These are phyloP conservation scores for Dissophora ornata DNA, from an alignment of 192 early-diverging fungal genomes.

Conservation along the genomic window DNA sequence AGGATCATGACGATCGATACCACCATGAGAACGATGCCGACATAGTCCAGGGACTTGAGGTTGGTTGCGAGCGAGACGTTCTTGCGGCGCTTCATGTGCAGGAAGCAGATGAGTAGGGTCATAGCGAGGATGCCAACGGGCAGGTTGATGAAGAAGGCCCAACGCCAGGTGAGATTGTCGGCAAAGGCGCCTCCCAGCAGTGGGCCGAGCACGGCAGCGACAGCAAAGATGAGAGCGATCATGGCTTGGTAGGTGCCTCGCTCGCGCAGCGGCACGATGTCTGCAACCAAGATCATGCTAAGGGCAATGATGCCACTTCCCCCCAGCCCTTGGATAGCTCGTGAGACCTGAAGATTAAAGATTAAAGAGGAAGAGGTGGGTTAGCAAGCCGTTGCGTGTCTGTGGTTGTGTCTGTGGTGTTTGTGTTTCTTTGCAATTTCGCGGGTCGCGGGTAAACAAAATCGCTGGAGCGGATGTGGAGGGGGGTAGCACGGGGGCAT, in stretches of 20 bases:
- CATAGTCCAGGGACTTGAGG: constrained; percentile 38
- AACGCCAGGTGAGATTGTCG: constrained; percentile 74
- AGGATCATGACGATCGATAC: constrained; percentile 70
- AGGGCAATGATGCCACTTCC: constrained; percentile 67
- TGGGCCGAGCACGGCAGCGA: constrained; percentile 81
- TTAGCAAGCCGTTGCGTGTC: no score
- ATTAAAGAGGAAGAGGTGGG: no score
- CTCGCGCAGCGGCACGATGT: constrained; percentile 66
- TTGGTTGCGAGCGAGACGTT: constrained; percentile 45
- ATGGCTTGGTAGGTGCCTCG: constrained; percentile 84
- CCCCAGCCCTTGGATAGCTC: constrained; percentile 70
- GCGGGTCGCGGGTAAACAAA: no score
- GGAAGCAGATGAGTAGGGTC: constrained; percentile 29
- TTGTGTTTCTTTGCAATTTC: no score
- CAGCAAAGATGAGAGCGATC: constrained; percentile 74
- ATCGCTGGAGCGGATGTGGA: neutral
- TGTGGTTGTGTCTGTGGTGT: no score
- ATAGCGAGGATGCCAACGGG: constrained; percentile 69
- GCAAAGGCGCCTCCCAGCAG: constrained; percentile 82
- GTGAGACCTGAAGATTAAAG: constrained; percentile 45
- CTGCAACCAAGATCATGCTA: constrained; percentile 70
- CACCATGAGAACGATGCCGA: constrained; percentile 56
- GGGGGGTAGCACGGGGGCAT: neutral
- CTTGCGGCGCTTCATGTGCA: constrained; percentile 55
- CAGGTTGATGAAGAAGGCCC: constrained; percentile 88